phyloP scores from a whole-genome alignment of 164 flowering plant species.

The Echeveria elegans region DNA sequence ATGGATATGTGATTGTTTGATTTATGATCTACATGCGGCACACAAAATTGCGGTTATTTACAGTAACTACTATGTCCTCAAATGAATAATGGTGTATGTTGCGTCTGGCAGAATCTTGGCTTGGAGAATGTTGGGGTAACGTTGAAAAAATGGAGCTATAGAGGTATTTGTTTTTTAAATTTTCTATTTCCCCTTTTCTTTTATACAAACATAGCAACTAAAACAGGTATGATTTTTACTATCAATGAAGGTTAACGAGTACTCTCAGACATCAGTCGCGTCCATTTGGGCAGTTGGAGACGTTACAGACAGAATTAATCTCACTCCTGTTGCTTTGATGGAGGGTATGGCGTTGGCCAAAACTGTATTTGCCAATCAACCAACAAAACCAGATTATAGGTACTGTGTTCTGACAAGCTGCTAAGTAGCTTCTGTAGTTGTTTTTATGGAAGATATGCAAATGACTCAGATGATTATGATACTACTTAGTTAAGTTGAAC shows the following conservation, averaged over 20 bases:
- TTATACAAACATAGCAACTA: background rate
- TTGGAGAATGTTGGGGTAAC: constrained; percentile 73
- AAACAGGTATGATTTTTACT: background rate
- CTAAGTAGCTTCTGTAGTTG: background rate
- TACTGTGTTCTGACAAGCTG: constrained; percentile 11
- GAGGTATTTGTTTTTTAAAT: constrained; percentile 36
- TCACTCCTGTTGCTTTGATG: constrained; percentile 99
- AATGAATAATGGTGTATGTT: background rate
- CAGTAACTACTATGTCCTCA: background rate
- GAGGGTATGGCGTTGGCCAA: constrained; percentile 92
- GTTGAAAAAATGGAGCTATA: constrained; percentile 77
- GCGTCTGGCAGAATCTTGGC: constrained; percentile 55
- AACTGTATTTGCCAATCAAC: constrained; percentile 80
- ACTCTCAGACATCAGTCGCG: constrained; percentile 78
- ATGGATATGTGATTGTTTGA: too few species aligned
- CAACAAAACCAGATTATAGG: constrained; percentile 76
- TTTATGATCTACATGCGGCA: too few species aligned
- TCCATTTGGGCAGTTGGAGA: constrained; percentile 99
- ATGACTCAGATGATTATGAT: too few species aligned
- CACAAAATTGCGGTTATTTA: too few species aligned
- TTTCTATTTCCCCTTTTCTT: background rate
- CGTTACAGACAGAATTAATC: constrained; percentile 84
- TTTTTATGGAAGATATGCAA: too few species aligned
- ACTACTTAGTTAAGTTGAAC: background rate
- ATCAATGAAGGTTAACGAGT: constrained; percentile 74